Percentiles rank a stretch among this genome's conserved stretches.
phyloP scores from a whole-genome alignment of 225 moss, liverwort and hornwort species.

The Polytrichum commune region DNA sequence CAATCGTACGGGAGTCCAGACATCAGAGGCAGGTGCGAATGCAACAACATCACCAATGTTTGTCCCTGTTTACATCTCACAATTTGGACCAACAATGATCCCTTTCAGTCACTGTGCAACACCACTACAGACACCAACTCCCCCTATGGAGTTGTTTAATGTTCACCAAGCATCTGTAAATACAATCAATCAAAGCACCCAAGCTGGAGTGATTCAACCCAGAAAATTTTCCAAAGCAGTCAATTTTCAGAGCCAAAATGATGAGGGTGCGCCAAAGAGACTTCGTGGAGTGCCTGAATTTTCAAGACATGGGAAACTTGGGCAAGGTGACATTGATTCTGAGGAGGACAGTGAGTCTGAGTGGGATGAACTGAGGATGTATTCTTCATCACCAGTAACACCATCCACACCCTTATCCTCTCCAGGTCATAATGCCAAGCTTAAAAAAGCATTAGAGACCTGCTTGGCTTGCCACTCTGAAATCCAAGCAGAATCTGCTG shows the following conservation, averaged over 20 bases:
- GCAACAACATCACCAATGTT: slow-evolving; percentile 24
- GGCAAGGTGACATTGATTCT: slow-evolving; percentile 1
- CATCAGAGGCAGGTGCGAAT: slow-evolving; percentile 12
- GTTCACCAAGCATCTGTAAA: slow-evolving; percentile 4
- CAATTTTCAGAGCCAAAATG: background rate
- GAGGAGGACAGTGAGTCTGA: slow-evolving; percentile 28
- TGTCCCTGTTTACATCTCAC: slow-evolving; percentile 35
- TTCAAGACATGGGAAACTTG: slow-evolving; percentile 5
- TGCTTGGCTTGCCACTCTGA: slow-evolving; percentile 2
- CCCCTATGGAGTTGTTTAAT: slow-evolving; percentile 9
- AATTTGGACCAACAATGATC: slow-evolving; percentile 18
- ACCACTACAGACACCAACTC: slow-evolving; percentile 11
- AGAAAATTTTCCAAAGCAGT: slow-evolving; percentile 18
- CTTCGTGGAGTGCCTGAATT: slow-evolving; percentile 18
- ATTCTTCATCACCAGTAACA: slow-evolving; percentile 32
- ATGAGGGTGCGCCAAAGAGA: slow-evolving; percentile 11
- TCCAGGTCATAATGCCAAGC: slow-evolving; percentile 33
- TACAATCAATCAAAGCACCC: slow-evolving; percentile 1
- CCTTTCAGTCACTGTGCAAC: slow-evolving; percentile 24
- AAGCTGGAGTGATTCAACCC: slow-evolving; percentile 13
- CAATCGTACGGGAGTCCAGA: slow-evolving; percentile 20
- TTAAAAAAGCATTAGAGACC: slow-evolving; percentile 40
- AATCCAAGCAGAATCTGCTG: background rate
- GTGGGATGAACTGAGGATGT: slow-evolving; percentile 14
- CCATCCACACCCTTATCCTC: slow-evolving; percentile 58